Percentiles rank a stretch among this genome's conserved stretches.
Evolutionary conservation across 2,329 filamentous ascomycete genomes (phyloP).

Genomic region (Pseudogymnoascus sp.): DNA sequence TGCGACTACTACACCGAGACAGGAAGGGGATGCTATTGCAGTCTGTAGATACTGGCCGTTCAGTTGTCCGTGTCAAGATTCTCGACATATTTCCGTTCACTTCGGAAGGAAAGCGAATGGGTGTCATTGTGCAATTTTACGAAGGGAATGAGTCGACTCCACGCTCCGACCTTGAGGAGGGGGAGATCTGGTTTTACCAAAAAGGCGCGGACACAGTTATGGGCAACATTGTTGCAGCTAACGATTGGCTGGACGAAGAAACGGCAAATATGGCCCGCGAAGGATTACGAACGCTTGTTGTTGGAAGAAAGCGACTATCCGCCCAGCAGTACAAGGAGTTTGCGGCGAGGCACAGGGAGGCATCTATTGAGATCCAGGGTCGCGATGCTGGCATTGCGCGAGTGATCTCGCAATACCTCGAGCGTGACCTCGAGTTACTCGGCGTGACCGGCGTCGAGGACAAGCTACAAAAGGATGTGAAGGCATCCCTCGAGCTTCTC

Average conservation of each 20-base stretch:
- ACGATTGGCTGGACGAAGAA: slow-evolving; percentile 98
- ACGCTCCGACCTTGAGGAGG: slow-evolving; percentile 41
- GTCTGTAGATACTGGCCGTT: slow-evolving; percentile 62
- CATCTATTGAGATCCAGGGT: slow-evolving; percentile 68
- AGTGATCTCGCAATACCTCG: slow-evolving; percentile 72
- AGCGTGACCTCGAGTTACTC: slow-evolving; percentile 80
- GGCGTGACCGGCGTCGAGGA: slow-evolving; percentile 98
- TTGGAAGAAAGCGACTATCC: slow-evolving; percentile 84
- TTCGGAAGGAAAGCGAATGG: slow-evolving; percentile 96
- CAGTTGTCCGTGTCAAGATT: slow-evolving; percentile 77
- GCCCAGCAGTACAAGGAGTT: slow-evolving; percentile 75
- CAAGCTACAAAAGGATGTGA: slow-evolving; percentile 91
- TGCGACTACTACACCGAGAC: slow-evolving; percentile 77
- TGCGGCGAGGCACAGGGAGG: slow-evolving; percentile 62
- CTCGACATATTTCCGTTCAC: slow-evolving; percentile 96
- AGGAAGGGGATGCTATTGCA: slow-evolving; percentile 77
- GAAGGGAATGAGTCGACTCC: slow-evolving; percentile 44
- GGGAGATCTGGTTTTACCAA: slow-evolving; percentile 97
- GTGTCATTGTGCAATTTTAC: slow-evolving; percentile 84
- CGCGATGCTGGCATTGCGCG: slow-evolving; percentile 76
- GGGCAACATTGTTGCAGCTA: slow-evolving; percentile 87
- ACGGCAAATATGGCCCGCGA: slow-evolving; percentile 99
- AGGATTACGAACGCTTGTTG: slow-evolving; percentile 84
- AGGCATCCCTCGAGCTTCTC: slow-evolving; percentile 85
- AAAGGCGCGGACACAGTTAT: slow-evolving; percentile 98